Evolutionary conservation across 2,329 filamentous ascomycete genomes (phyloP).

Genomic region (Scytalidium sp.): DNA sequence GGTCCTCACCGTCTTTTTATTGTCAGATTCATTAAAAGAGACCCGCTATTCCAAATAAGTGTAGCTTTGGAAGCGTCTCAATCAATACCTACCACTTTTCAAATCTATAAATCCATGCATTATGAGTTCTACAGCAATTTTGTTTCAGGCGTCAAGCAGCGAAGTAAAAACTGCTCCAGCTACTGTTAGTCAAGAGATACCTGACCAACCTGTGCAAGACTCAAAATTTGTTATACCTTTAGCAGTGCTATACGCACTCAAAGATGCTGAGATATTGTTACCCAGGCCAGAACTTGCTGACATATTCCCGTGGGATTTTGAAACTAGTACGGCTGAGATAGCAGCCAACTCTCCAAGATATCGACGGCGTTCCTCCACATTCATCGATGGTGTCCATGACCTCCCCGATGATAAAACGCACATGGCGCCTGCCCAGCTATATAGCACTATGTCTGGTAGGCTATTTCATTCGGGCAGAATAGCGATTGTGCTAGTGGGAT

Average conservation of each 20-base stretch:
- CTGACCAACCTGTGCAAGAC: background rate
- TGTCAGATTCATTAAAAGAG: background rate
- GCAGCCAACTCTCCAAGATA: slow-evolving; percentile 88
- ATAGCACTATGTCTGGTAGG: slow-evolving; percentile 95
- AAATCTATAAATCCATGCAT: background rate
- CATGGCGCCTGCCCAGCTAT: slow-evolving; percentile 92
- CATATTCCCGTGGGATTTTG: slow-evolving; percentile 1
- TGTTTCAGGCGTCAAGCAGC: background rate
- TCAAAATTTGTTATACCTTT: background rate
- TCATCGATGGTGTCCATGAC: slow-evolving; percentile 96
- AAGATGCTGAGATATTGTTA: slow-evolving; percentile 11
- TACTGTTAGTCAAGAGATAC: background rate
- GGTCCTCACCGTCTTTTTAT: slow-evolving; percentile 17
- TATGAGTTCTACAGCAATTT: background rate
- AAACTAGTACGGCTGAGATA: slow-evolving; percentile 77
- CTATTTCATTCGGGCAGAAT: slow-evolving; percentile 97
- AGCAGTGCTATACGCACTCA: background rate
- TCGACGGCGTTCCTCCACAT: slow-evolving; percentile 89
- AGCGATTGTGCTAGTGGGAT: slow-evolving; percentile 93
- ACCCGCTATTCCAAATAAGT: background rate
- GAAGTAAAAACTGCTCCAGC: background rate
- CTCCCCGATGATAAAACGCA: slow-evolving; percentile 72
- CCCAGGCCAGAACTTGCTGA: slow-evolving; percentile 9
- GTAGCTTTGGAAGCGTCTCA: background rate
- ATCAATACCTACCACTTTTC: background rate